Evolutionary conservation across 2,329 filamentous ascomycete species (phyloP), one percentile per base, ranked within the genome.

Genomic region (Grosmannia clavigera): DNA sequence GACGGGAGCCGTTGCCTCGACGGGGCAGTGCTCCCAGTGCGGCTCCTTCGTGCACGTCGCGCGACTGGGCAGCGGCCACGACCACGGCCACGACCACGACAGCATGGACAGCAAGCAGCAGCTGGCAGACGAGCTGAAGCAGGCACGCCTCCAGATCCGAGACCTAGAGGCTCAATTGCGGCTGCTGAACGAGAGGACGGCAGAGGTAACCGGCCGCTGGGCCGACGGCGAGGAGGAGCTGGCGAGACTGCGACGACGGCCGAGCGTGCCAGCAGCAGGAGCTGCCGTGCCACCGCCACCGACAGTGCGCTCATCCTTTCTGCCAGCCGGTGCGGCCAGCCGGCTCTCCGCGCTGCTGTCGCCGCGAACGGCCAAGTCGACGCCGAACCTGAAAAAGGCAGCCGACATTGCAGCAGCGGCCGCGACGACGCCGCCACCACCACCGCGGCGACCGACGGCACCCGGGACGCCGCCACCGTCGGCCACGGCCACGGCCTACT

Each of bases 181-280:
- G 60, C 72, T 84, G 59, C 78, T 92, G 61, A 89, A 84, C 70
- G 78, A 87, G 65, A 90, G 88, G 72, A 85, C 86, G 60, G 80
- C 84, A 3, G 81, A 83, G 40, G 77, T 77, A 69, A 79, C 83
- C 63, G 80, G 84, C 71, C 81, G 79, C 69, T 85, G 81, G 80
- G 86, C 88, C 68, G 86, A 90, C 74, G 91, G 90, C 77, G 88
- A 92, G 73, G 87, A 90, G 71, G 86, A 91, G 70, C 79, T 91
- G 50, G 77, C 82, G 53, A 76, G 73, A 53, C 76, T 90, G 59
- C 82, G 82, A 55, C 56, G 62, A 51, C 64, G 66, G 59, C 60
- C 71, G 60, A 19, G 65, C 65, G 9, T 64, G 22, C 43, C 38
- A 55, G 10, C 11, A 51, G 22, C 19, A 27, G 9, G 6, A 25